phyloP scores from a whole-genome alignment of 306 rosid species.

The Cicer cuneatum region DNA sequence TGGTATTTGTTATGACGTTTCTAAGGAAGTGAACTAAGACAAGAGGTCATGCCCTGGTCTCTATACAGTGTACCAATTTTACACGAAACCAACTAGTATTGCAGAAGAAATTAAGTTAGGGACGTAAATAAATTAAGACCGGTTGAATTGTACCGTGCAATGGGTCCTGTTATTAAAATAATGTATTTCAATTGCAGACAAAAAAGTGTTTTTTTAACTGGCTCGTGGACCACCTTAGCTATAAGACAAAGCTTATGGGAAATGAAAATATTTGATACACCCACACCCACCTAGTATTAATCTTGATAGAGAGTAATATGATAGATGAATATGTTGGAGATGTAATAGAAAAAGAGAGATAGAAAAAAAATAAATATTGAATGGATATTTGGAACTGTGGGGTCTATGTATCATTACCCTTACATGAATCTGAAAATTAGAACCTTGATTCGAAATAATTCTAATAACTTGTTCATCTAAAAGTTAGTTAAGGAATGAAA shows the following conservation, averaged over 20 bases:
- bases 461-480: neutral
- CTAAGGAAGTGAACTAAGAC: neutral
- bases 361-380: too few relatives aligned
- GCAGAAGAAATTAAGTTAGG: neutral
- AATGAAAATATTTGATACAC: too few relatives aligned
- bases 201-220: too few relatives aligned
- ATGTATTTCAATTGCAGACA: too few relatives aligned
- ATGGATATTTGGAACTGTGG: too few relatives aligned
- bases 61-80: slow-evolving; percentile 2
- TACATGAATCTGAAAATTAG: neutral
- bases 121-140: neutral
- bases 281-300: too few relatives aligned
- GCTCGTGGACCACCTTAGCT: too few relatives aligned
- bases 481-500: neutral
- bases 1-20: neutral
- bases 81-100: neutral
- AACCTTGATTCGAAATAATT: neutral
- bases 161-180: neutral
- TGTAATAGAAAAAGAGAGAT: too few relatives aligned
- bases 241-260: too few relatives aligned
- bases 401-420: too few relatives aligned
- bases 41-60: neutral
- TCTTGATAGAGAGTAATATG: too few relatives aligned
- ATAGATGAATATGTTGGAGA: too few relatives aligned
- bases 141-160: neutral